Base-by-base conservation (phyloP, 2,329 filamentous ascomycete genomes). In the Incumbomyces lentus region DNA sequence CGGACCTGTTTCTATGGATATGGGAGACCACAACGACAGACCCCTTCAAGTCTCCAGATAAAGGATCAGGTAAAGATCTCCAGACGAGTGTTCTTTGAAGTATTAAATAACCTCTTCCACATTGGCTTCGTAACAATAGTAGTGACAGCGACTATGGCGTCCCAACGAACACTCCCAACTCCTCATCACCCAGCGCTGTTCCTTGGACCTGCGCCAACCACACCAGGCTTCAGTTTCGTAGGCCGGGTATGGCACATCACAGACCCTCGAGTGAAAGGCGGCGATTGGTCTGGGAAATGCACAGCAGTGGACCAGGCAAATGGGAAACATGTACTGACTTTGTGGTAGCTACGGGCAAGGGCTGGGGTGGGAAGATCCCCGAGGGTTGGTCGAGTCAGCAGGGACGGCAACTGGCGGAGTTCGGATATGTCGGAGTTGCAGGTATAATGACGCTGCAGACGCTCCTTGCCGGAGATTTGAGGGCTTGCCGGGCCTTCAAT, bases 371-470 rank as follows among this genome's bases (percentile, higher is more conserved):
- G 0, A 47, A 48, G 26, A 31, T 44, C 74, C 1, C 73, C 73
- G 0, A 58, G 63, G 1, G 66, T 65, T 1, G 59, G 75, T 8
- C 4, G 22, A 26, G 8, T 26, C 13, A 32, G 1, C 6, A 12
- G 13, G 33, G 55, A 58, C 2, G 49, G 62, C 2, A 62, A 68
- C 12, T 49, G 3, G 42, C 36, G 4, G 58, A 69, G 19, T 68
- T 66, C 1, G 66, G 66, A 11, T 60, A 60, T 6, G 44, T 70
- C 10, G 68, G 66, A 1, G 65, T 71, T 1, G 70, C 70, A 0
- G 72, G 63, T 1, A 54, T 66, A 47, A 72, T 72, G 4, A 68
- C 71, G 3, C 69, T 68, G 48, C 68, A 74, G 55, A 55, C 61
- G 16, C 60, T 76, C 14, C 57, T 35, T 29, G 17, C 12, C 11